phyloP scores from a whole-genome alignment of 495 filamentous ascomycete genomes.

The Hypoxylon cercidicola region DNA sequence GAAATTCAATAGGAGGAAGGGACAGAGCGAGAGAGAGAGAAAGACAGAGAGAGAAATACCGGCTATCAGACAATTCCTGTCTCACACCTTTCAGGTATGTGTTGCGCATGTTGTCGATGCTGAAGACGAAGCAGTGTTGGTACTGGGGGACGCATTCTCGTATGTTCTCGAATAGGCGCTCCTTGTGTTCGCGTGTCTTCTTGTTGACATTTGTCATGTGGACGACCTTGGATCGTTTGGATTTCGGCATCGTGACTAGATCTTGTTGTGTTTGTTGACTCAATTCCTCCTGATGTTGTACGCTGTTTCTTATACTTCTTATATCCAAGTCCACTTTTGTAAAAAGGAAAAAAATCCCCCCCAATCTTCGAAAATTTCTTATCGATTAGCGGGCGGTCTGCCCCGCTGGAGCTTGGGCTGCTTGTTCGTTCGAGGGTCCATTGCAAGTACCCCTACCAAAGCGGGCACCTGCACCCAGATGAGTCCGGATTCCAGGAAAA shows the following conservation, averaged over 20 bases:
- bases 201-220: conserved; percentile 90
- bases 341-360: conserved; percentile 7
- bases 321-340: background rate
- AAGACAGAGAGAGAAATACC: conserved; percentile 62
- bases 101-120: conserved; percentile 98
- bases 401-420: conserved; percentile 23
- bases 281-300: conserved; percentile 1
- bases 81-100: conserved; percentile 94
- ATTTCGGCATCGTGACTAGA: conserved; percentile 83
- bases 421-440: no score
- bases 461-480: background rate
- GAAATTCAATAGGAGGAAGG: background rate
- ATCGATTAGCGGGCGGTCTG: conserved; percentile 38
- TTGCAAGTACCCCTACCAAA: no score
- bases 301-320: background rate
- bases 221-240: conserved; percentile 88
- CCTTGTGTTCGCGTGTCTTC: conserved; percentile 87
- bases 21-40: background rate
- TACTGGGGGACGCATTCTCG: conserved; percentile 86
- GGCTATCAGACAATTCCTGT: conserved; percentile 81
- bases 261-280: background rate
- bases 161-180: conserved; percentile 87
- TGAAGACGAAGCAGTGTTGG: conserved; percentile 91
- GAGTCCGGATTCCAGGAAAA: background rate
- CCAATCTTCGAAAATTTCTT: conserved; percentile 28